Evolutionary conservation across 2,329 filamentous ascomycete genomes (phyloP).

Genomic region (Diaporthe vaccinii): DNA sequence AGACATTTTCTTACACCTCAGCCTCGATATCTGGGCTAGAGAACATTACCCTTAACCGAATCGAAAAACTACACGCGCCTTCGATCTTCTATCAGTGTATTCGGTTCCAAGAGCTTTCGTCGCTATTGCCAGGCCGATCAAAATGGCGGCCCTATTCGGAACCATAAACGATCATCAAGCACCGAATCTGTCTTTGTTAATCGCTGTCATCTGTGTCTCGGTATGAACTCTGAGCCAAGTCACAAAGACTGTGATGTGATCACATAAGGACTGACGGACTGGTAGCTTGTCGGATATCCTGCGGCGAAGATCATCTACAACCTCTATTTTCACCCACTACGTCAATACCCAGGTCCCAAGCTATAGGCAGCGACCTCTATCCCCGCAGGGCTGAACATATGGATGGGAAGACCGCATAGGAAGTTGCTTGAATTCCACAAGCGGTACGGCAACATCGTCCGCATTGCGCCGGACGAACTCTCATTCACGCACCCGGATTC

Average conservation of each 20-base stretch:
- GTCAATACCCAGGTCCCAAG: constrained; percentile 34
- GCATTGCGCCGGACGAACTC: constrained; percentile 32
- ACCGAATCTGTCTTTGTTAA: background rate
- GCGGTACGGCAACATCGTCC: constrained; percentile 32
- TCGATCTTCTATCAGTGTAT: background rate
- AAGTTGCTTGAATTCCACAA: constrained; percentile 26
- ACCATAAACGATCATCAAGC: background rate
- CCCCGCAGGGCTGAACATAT: constrained; percentile 8
- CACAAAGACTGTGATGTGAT: background rate
- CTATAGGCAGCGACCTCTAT: constrained; percentile 29
- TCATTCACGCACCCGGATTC: background rate
- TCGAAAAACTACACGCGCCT: background rate
- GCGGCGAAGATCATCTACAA: constrained; percentile 33
- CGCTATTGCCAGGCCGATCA: too few relatives aligned
- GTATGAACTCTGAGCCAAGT: background rate
- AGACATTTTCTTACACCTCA: background rate
- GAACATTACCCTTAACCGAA: background rate
- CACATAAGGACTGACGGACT: background rate
- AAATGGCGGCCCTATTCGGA: background rate
- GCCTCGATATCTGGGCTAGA: background rate
- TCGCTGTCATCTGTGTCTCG: background rate
- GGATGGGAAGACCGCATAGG: constrained; percentile 25
- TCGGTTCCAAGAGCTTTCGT: background rate
- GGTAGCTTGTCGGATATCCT: constrained; percentile 22
- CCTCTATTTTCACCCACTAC: constrained; percentile 35